Percentiles rank a stretch among this genome's conserved stretches.
Evolutionary conservation across 1,284 basidiomycete species (phyloP).

Genomic region (Sanghuangporus baumii): DNA sequence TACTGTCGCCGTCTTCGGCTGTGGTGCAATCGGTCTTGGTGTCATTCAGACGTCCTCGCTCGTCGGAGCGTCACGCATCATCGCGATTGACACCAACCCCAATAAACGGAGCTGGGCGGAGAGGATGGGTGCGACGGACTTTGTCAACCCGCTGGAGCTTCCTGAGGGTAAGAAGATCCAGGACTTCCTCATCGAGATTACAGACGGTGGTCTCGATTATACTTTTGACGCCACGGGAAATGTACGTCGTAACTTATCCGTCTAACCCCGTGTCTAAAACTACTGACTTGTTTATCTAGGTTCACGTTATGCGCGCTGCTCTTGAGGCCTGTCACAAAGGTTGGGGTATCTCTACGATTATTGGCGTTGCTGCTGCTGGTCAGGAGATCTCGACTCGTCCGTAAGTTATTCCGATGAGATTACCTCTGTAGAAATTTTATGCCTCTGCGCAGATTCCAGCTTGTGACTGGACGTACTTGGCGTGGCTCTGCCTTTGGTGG

Average conservation of each 20-base stretch:
- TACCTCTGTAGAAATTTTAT: slow-evolving; percentile 13
- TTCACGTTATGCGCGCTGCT: slow-evolving; percentile 92
- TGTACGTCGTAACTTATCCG: slow-evolving; percentile 35
- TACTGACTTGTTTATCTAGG: slow-evolving; percentile 32
- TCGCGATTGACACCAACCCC: slow-evolving; percentile 91
- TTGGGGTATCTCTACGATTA: slow-evolving; percentile 96
- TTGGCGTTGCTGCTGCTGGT: slow-evolving; percentile 94
- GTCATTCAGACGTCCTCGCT: slow-evolving; percentile 79
- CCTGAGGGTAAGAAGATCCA: slow-evolving; percentile 80
- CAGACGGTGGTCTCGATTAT: slow-evolving; percentile 96
- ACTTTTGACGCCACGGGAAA: slow-evolving; percentile 98
- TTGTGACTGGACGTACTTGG: slow-evolving; percentile 92
- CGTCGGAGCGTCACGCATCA: slow-evolving; percentile 82
- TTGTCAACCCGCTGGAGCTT: slow-evolving; percentile 81
- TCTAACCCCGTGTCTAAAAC: not conserved
- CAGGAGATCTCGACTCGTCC: slow-evolving; percentile 96
- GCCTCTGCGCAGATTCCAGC: slow-evolving; percentile 58
- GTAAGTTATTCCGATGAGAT: slow-evolving; percentile 41
- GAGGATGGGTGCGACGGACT: slow-evolving; percentile 97
- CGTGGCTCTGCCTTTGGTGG: slow-evolving; percentile 96
- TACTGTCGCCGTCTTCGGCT: slow-evolving; percentile 91
- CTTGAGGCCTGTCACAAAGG: slow-evolving; percentile 98
- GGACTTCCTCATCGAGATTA: slow-evolving; percentile 87
- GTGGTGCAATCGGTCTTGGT: slow-evolving; percentile 94
- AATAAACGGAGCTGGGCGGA: slow-evolving; percentile 83